Percentiles rank a stretch among this genome's conserved stretches.
These are phyloP conservation scores for Persicaria tinctoria DNA, from an alignment of 148 eudicot genomes.

Conservation along the genomic window DNA sequence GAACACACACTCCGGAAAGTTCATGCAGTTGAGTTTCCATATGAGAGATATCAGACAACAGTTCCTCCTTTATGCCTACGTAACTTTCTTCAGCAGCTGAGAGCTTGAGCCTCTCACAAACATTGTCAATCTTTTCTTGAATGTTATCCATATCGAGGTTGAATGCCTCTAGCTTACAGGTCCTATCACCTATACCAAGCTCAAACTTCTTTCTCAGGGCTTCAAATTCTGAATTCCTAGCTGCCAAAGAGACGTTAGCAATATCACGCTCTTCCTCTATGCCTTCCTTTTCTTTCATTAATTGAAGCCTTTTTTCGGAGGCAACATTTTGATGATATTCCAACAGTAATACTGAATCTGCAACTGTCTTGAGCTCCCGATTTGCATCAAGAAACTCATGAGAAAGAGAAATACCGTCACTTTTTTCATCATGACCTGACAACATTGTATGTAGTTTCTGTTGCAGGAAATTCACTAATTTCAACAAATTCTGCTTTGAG, in stretches of 20 bases:
- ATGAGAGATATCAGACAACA: conserved; percentile 45
- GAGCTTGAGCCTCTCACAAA: conserved; percentile 40
- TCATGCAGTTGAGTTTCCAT: conserved; percentile 54
- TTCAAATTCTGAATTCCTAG: conserved; percentile 36
- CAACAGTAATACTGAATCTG: conserved; percentile 27
- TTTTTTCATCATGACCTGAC: conserved; percentile 26
- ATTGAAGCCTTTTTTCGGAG: conserved; percentile 26
- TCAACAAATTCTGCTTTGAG: conserved; percentile 39
- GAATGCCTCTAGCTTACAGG: conserved; percentile 38
- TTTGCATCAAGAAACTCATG: conserved; percentile 15
- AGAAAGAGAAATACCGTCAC: conserved; percentile 15
- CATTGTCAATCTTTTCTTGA: conserved; percentile 47
- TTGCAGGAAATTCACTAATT: conserved; percentile 30
- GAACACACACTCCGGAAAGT: conserved; percentile 20
- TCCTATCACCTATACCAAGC: conserved; percentile 36
- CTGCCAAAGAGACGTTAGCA: conserved; percentile 33
- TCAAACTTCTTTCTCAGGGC: conserved; percentile 45
- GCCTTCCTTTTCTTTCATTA: conserved; percentile 48
- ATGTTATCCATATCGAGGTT: conserved; percentile 43
- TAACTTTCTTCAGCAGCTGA: conserved; percentile 52
- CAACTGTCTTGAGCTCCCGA: conserved; percentile 20
- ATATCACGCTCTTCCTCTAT: conserved; percentile 38
- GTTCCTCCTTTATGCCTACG: conserved; percentile 32
- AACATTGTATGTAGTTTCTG: conserved; percentile 42
- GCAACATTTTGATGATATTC: conserved; percentile 46